Percentiles rank a stretch among this genome's conserved stretches.
Conservation (phyloP, 345 rosid species). For the Heritiera fomes region DNA sequence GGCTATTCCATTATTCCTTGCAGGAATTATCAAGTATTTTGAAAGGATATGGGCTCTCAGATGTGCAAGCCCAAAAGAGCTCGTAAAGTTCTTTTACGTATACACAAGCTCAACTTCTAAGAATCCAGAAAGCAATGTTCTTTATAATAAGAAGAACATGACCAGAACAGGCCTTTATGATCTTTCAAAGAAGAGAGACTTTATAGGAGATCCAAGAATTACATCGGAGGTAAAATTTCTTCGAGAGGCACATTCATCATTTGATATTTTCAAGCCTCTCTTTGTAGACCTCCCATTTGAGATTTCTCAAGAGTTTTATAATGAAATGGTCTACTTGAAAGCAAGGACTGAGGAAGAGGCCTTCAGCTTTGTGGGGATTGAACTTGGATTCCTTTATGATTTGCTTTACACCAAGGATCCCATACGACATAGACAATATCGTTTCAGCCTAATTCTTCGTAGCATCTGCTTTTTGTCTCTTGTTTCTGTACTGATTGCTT, state of each 20-base stretch:
- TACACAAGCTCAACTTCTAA: no score
- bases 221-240: not conserved
- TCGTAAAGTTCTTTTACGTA: slow-evolving; percentile 33
- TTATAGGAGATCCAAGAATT: slow-evolving; percentile 9
- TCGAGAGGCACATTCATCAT: slow-evolving; percentile 27
- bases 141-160: not conserved
- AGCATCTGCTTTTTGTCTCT: no score
- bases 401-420: slow-evolving; percentile 48
- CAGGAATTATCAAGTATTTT: slow-evolving; percentile 44
- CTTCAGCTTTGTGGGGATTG: slow-evolving; percentile 39
- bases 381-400: slow-evolving; percentile 48
- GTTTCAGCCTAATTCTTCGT: no score
- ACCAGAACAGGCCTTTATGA: slow-evolving; percentile 29
- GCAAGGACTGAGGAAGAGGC: slow-evolving; percentile 15
- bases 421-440: slow-evolving; percentile 16
- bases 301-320: slow-evolving; percentile 11
- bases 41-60: slow-evolving; percentile 45
- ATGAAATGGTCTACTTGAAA: slow-evolving; percentile 13
- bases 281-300: slow-evolving; percentile 41
- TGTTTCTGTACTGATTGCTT: no score
- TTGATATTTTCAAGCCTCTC: slow-evolving; percentile 40
- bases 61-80: slow-evolving; percentile 40
- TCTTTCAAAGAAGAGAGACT: slow-evolving; percentile 23
- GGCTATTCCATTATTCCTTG: slow-evolving; percentile 31
- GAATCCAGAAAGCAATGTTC: not conserved